Evolutionary conservation across 2,329 filamentous ascomycete genomes (phyloP), one percentile per base, ranked within the genome.

Genomic region (Hypoxylon sp.): DNA sequence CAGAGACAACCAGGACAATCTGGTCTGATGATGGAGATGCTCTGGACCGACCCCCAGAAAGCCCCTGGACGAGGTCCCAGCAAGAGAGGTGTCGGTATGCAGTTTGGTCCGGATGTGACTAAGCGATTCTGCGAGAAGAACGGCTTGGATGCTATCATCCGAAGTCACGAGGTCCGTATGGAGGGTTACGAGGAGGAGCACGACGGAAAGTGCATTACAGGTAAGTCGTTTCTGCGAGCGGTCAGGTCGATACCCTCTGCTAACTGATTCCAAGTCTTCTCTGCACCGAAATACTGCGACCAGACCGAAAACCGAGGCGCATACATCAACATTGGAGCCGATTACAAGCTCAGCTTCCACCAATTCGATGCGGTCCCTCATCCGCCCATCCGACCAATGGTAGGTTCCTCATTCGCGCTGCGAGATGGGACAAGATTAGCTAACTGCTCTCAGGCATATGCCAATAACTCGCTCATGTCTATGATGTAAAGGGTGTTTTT

Each of bases 1-100:
- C 96, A 98, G 80, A 87, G 93, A 66, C 95, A 98, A 75, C 95
- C 96, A 2, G 96, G 96, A 30, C 96, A 99, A 78, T 83, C 91
- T 50, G 96, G 96, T 12, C 82, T 99, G 73, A 99, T 99, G 96
- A 99, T 99, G 96, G 96, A 99, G 81, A 99, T 99, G 96, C 87
- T 99, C 48, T 99, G 96, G 96, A 98, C 96, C 0, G 96, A 99
- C 77, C 96, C 96, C 2, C 96, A 99, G 78, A 86, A 91, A 0
- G 85, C 89, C 72, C 89, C 91, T 26, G 96, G 96, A 54, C 89
- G 96, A 71, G 93, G 94, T 7, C 96, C 96, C 45, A 97, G 93
- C 83, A 99, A 99, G 85, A 89, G 96, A 77, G 96, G 96, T 71
- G 95, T 99, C 18, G 96, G 96, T 54, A 87, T 98, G 80, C 94